Evolutionary conservation across 495 filamentous ascomycete species (phyloP), one percentile per base, ranked within the genome.

Genomic region (Aspergillus sclerotioniger): DNA sequence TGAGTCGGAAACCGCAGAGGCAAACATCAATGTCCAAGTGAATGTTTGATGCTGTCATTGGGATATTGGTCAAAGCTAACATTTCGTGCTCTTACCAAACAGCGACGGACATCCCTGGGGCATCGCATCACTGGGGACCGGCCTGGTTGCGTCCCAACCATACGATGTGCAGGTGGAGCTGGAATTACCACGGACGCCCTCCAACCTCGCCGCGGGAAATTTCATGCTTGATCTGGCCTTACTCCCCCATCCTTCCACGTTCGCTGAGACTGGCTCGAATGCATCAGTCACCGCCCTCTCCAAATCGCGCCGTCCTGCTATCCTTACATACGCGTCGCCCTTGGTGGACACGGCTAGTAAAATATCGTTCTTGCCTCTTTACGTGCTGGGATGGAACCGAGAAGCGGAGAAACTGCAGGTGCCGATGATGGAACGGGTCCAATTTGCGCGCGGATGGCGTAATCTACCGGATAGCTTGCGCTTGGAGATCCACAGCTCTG

Each of bases 221-320:
- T 98, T 98, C 80, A 98, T 98, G 92, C 75, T 96, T 13, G 85
- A 90, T 51, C 75, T 97, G n/a, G 75, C 82, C 15, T 77, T 93
- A 12, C 74, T 85, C 33, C 74, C 79, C 1, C 68, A 70, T 39
- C 62, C 67, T 13, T 68, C 68, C 4, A 63, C 68, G 31, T 62
- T 68, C 12, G 48, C 72, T 15, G 53, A 63, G 3, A 56, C 62
- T 5, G 63, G 61, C 6, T 51, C 66, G 17, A 59, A 65, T 37
- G 57, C 55, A 17, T 70, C 72, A 29, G 54, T 65, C 47, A 37
- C 70, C 53, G 32, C 72, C 15, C 68, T 79, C 15, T 67, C 74
- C 15, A 74, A 63, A 21, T 81, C 82, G 3, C 77, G 85, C 3
- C 80, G 90, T 3, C 80, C 88, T 3, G 86, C 83, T 0, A 84